phyloP scores from a whole-genome alignment of 2,329 filamentous ascomycete genomes.

The Trichoderma oligosporum region DNA sequence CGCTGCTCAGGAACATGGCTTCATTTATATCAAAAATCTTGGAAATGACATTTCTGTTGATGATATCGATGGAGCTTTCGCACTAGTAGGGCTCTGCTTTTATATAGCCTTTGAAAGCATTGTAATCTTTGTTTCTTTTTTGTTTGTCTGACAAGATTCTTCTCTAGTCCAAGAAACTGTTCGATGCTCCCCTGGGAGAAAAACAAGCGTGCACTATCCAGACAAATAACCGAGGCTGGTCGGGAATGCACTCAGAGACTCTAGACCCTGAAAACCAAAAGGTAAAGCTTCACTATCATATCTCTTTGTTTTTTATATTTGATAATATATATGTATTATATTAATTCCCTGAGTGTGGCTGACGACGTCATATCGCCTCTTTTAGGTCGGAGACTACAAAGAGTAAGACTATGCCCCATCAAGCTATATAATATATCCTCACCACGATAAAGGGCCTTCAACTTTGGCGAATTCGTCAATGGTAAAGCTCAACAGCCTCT shows the following conservation, averaged over 20 bases:
- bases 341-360: neutral
- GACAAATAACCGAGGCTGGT: constrained; percentile 83
- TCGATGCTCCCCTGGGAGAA: constrained; percentile 63
- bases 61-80: constrained; percentile 69
- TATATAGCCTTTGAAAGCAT: neutral
- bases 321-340: too few species aligned
- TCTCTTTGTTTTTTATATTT: too few species aligned
- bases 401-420: constrained; percentile 53
- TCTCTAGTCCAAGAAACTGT: constrained; percentile 62
- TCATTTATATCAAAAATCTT: constrained; percentile 80
- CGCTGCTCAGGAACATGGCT: constrained; percentile 79
- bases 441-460: constrained; percentile 66
- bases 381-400: constrained; percentile 77
- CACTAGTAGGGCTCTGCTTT: constrained; percentile 54
- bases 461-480: constrained; percentile 73
- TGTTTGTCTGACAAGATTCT: neutral
- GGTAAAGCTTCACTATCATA: constrained; percentile 41
- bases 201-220: constrained; percentile 73
- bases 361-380: neutral
- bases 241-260: constrained; percentile 81
- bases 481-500: constrained; percentile 73
- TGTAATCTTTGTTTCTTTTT: too few species aligned
- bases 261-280: constrained; percentile 80
- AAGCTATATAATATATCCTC: constrained; percentile 1
- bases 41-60: constrained; percentile 63